Conservation (phyloP, 768 basidiomycete genomes). For the Pisolithus tinctorius region DNA sequence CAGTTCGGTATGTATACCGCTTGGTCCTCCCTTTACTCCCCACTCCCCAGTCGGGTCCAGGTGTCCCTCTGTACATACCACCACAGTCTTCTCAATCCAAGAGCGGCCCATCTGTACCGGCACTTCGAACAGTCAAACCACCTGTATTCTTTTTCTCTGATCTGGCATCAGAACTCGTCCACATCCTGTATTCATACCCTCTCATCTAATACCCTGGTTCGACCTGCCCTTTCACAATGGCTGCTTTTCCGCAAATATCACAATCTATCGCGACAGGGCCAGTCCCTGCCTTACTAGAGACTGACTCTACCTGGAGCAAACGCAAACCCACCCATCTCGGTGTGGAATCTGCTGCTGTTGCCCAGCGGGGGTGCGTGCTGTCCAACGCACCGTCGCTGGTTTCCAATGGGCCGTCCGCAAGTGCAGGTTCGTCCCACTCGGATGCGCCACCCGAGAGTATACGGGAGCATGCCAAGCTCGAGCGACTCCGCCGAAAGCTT, state of each 20-base stretch:
- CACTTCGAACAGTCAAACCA: not conserved
- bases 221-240: not conserved
- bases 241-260: slow-evolving; percentile 2
- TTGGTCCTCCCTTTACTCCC: slow-evolving; percentile 1
- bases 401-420: slow-evolving; percentile 22
- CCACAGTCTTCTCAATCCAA: not conserved
- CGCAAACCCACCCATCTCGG: slow-evolving; percentile 22
- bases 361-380: slow-evolving; percentile 15
- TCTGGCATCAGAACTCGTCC: slow-evolving; percentile 18
- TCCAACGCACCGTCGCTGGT: slow-evolving; percentile 15
- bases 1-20: slow-evolving; percentile 5
- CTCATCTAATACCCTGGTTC: slow-evolving; percentile 4
- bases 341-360: not conserved
- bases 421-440: slow-evolving; percentile 14
- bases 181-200: slow-evolving; percentile 2
- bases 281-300: not conserved
- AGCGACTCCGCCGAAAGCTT: slow-evolving; percentile 51
- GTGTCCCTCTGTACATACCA: slow-evolving; percentile 4
- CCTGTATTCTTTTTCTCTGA: slow-evolving; percentile 7
- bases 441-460: slow-evolving; percentile 32
- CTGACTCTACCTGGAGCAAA: slow-evolving; percentile 16
- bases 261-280: not conserved
- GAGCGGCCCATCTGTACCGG: not conserved
- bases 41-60: slow-evolving; percentile 13
- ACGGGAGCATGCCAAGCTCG: slow-evolving; percentile 53